A percentile compares a stretch with the other conserved stretches of the same genome.
These are phyloP conservation scores for Colletotrichum lupini DNA, from an alignment of 2,329 filamentous ascomycete species.

Conservation along the genomic window DNA sequence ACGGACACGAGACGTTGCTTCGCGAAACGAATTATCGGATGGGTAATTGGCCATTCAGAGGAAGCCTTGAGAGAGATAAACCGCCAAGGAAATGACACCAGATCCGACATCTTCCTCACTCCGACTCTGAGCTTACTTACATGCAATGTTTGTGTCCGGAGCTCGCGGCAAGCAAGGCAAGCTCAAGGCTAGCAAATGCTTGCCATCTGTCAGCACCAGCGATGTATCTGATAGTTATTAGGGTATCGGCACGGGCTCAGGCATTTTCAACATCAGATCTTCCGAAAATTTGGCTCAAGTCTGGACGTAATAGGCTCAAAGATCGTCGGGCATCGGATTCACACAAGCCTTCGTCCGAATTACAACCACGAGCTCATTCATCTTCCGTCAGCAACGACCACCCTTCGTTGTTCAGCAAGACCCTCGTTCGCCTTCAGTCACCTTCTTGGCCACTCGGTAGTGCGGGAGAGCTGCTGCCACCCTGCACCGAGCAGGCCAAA, in stretches of 20 bases:
- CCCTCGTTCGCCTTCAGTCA: background rate
- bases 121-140: background rate
- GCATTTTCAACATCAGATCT: conserved; percentile 1
- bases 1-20: background rate
- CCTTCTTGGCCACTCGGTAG: conserved; percentile 15
- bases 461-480: conserved; percentile 12
- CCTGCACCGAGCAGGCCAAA: conserved; percentile 13
- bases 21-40: background rate
- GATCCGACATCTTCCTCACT: background rate
- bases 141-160: background rate
- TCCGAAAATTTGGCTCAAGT: background rate
- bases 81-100: background rate
- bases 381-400: background rate
- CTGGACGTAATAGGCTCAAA: background rate
- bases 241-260: background rate
- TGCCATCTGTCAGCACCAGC: conserved; percentile 10
- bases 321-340: background rate
- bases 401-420: background rate
- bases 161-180: background rate
- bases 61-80: background rate
- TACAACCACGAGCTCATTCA: background rate
- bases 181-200: background rate
- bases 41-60: background rate
- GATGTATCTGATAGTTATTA: background rate
- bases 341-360: background rate